Percentiles rank a stretch among this genome's conserved stretches.
phyloP scores from a whole-genome alignment of 768 basidiomycete genomes.

The Pilatotrama ljubarskyi region DNA sequence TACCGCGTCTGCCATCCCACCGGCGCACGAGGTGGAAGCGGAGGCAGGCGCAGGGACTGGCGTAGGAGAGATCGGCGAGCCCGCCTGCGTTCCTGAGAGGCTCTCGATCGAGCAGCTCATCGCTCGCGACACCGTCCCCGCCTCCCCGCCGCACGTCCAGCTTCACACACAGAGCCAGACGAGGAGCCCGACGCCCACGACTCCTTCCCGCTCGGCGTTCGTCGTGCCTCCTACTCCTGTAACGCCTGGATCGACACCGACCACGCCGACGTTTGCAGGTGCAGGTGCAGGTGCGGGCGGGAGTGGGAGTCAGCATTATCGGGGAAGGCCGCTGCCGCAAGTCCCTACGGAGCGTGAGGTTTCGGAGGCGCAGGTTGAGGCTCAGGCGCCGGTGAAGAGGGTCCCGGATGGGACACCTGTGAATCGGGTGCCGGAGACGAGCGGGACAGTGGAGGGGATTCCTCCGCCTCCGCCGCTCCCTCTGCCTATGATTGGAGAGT shows the following conservation, averaged over 20 bases:
- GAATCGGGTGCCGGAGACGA: conserved; percentile 4
- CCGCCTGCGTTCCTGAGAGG: not conserved
- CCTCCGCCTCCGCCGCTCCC: not conserved
- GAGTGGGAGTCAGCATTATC: conserved; percentile 43
- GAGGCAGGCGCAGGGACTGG: not conserved
- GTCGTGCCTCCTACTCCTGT: not conserved
- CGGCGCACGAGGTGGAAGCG: not conserved
- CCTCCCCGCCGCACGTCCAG: not conserved
- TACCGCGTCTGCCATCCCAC: not conserved
- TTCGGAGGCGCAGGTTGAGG: not conserved
- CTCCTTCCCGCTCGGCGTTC: conserved; percentile 5
- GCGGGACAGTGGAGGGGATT: not conserved
- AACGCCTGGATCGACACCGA: conserved; percentile 15
- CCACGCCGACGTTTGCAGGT: conserved; percentile 14
- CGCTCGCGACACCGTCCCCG: not conserved
- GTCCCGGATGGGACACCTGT: conserved; percentile 9
- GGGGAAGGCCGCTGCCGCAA: conserved; percentile 57
- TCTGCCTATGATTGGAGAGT: not conserved
- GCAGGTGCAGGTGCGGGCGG: conserved; percentile 7
- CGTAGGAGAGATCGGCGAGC: not conserved
- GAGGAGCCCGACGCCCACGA: not conserved
- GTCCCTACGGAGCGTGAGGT: conserved; percentile 28
- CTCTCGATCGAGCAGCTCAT: conserved; percentile 19
- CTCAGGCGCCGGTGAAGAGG: conserved; percentile 1
- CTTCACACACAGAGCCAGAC: conserved; percentile 1